Percentiles rank a stretch among this genome's conserved stretches.
These are phyloP conservation scores for Ophiostoma sp. DNA, from an alignment of 2,329 filamentous ascomycete genomes.

Conservation along the genomic window DNA sequence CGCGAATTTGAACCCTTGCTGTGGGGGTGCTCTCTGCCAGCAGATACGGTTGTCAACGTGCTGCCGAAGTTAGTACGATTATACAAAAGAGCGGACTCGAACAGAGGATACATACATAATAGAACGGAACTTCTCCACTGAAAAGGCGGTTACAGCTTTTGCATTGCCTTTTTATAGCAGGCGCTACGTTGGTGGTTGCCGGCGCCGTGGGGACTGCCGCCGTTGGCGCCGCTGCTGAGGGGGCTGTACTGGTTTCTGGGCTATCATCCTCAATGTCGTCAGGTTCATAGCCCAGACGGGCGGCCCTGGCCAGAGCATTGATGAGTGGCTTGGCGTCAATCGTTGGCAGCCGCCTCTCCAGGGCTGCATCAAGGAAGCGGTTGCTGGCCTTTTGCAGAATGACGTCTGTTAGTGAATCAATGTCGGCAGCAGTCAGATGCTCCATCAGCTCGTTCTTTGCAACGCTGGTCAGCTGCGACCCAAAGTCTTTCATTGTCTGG, in stretches of 20 bases:
- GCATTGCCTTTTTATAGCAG: conserved; percentile 27
- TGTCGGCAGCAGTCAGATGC: conserved; percentile 37
- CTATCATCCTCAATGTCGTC: conserved; percentile 41
- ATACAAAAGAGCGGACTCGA: neutral
- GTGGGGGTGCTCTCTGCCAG: conserved; percentile 26
- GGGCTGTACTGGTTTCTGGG: conserved; percentile 38
- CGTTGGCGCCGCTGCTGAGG: conserved; percentile 28
- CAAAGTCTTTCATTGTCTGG: conserved; percentile 43
- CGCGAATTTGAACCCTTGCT: conserved; percentile 33
- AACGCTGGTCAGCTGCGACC: conserved; percentile 38
- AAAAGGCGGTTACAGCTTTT: conserved; percentile 35
- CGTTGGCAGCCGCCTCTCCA: conserved; percentile 48
- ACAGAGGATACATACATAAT: conserved; percentile 31
- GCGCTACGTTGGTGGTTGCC: neutral
- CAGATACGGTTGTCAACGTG: conserved; percentile 17
- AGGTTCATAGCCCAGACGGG: conserved; percentile 52
- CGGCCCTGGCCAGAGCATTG: conserved; percentile 51
- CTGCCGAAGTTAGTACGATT: neutral
- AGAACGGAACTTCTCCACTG: conserved; percentile 31
- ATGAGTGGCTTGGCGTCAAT: conserved; percentile 51
- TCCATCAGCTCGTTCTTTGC: conserved; percentile 40
- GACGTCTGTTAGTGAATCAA: conserved; percentile 42
- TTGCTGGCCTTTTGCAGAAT: conserved; percentile 46
- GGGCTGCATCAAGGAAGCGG: conserved; percentile 47
- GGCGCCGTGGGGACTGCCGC: neutral